These are phyloP conservation scores for Geopyxis carbonaria DNA, from an alignment of 495 filamentous ascomycete genomes.

Conservation along the genomic window DNA sequence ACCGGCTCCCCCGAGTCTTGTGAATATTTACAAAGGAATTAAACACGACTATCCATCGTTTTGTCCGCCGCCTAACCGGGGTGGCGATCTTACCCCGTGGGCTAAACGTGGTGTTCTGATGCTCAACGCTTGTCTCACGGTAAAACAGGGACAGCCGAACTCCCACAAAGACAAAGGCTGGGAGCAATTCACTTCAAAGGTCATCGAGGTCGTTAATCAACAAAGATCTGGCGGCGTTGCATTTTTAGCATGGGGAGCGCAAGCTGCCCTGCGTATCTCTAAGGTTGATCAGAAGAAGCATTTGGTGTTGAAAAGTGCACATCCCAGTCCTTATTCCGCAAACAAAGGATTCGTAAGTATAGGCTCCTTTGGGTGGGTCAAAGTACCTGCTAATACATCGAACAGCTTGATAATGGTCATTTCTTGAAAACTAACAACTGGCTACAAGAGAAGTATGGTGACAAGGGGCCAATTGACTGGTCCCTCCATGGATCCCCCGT, in stretches of 20 bases:
- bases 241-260: constrained; percentile 82
- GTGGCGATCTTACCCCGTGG: constrained; percentile 78
- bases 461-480: constrained; percentile 73
- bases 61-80: constrained; percentile 50
- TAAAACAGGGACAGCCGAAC: constrained; percentile 70
- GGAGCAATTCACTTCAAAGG: constrained; percentile 80
- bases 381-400: background rate
- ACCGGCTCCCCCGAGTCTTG: constrained; percentile 65
- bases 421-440: constrained; percentile 83
- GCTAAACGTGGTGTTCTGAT: constrained; percentile 79
- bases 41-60: constrained; percentile 78
- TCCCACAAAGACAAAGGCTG: constrained; percentile 70
- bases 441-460: constrained; percentile 60
- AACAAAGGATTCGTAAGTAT: constrained; percentile 47
- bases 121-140: constrained; percentile 84
- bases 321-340: constrained; percentile 83
- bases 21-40: constrained; percentile 79
- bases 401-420: constrained; percentile 67
- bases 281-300: constrained; percentile 56
- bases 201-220: constrained; percentile 69
- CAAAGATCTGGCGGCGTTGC: constrained; percentile 64
- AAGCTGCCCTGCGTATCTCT: constrained; percentile 55
- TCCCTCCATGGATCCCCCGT: constrained; percentile 36
- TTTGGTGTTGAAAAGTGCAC: constrained; percentile 63
- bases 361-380: background rate